Evolutionary conservation across 768 basidiomycete genomes (phyloP).

Genomic region (Agaricus sinodeliciosus): DNA sequence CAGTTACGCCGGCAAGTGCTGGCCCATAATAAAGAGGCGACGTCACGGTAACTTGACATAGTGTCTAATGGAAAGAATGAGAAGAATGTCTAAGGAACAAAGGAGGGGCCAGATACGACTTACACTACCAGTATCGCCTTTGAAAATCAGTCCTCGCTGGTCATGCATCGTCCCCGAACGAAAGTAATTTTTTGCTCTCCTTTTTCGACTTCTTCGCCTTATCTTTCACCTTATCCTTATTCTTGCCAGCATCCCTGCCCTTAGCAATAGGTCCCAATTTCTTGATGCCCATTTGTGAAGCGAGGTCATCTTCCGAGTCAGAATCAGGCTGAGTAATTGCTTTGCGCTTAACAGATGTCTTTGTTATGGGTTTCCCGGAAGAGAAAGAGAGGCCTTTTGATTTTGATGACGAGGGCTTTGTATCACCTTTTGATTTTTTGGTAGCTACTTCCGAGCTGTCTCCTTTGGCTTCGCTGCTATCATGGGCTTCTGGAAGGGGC

Average conservation of each 20-base stretch:
- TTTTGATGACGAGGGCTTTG: slow-evolving; percentile 14
- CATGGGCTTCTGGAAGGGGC: slow-evolving; percentile 38
- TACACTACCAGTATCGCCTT: too few species aligned
- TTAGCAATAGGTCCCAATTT: slow-evolving; percentile 16
- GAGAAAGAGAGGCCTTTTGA: slow-evolving; percentile 37
- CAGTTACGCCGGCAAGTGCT: too few species aligned
- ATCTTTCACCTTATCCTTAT: slow-evolving; percentile 26
- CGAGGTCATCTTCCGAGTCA: slow-evolving; percentile 16
- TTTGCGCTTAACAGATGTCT: slow-evolving; percentile 34
- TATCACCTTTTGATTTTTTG: slow-evolving; percentile 10
- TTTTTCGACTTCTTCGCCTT: slow-evolving; percentile 51
- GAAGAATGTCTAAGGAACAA: too few species aligned
- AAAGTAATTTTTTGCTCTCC: slow-evolving; percentile 40
- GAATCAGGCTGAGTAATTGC: slow-evolving; percentile 25
- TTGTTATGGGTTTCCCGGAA: slow-evolving; percentile 26
- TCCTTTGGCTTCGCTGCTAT: slow-evolving; percentile 14
- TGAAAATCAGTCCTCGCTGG: background rate
- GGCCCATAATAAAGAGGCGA: too few species aligned
- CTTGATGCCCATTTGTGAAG: slow-evolving; percentile 13
- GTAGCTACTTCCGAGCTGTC: slow-evolving; percentile 16
- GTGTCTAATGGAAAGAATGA: too few species aligned
- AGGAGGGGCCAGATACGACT: too few species aligned
- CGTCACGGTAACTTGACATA: too few species aligned
- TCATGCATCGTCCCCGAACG: slow-evolving; percentile 53
- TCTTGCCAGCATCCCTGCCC: slow-evolving; percentile 16